phyloP scores from a whole-genome alignment of 768 basidiomycete species.

The Lepiota subincarnata region DNA sequence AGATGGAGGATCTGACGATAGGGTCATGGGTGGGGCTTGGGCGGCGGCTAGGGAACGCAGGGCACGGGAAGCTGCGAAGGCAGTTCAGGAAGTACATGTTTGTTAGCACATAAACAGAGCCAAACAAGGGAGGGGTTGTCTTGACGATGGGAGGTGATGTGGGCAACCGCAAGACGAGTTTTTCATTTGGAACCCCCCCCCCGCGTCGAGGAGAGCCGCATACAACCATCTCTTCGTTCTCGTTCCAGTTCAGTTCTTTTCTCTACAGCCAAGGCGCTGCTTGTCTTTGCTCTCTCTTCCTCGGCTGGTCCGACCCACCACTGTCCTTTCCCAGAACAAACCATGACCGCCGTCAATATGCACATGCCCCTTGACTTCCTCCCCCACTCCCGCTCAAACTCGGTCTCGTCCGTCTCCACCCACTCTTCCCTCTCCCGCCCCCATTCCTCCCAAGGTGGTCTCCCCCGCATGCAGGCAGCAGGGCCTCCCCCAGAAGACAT shows the following conservation, averaged over 20 bases:
- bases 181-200: conserved; percentile 25
- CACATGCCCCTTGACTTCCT: conserved; percentile 76
- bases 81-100: conserved; percentile 76
- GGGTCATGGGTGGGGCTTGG: conserved; percentile 67
- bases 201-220: conserved; percentile 5
- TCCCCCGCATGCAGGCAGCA: conserved; percentile 48
- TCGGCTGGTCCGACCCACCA: conserved; percentile 59
- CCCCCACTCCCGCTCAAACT: conserved; percentile 75
- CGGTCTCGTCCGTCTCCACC: conserved; percentile 71
- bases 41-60: conserved; percentile 50
- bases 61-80: conserved; percentile 52
- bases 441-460: conserved; percentile 69
- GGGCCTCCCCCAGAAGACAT: conserved; percentile 63
- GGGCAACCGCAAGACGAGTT: conserved; percentile 25
- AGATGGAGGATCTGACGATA: conserved; percentile 75
- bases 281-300: conserved; percentile 19
- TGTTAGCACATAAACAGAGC: conserved; percentile 39
- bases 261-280: conserved; percentile 18
- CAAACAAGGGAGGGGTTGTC: conserved; percentile 30
- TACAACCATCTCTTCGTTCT: conserved; percentile 21
- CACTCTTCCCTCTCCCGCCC: conserved; percentile 72
- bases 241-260: conserved; percentile 19
- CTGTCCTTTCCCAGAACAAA: conserved; percentile 19
- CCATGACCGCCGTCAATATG: conserved; percentile 72
- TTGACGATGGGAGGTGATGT: conserved; percentile 36